These are phyloP conservation scores for Sicyos baderoa DNA, from an alignment of 306 rosid species.

Conservation along the genomic window DNA sequence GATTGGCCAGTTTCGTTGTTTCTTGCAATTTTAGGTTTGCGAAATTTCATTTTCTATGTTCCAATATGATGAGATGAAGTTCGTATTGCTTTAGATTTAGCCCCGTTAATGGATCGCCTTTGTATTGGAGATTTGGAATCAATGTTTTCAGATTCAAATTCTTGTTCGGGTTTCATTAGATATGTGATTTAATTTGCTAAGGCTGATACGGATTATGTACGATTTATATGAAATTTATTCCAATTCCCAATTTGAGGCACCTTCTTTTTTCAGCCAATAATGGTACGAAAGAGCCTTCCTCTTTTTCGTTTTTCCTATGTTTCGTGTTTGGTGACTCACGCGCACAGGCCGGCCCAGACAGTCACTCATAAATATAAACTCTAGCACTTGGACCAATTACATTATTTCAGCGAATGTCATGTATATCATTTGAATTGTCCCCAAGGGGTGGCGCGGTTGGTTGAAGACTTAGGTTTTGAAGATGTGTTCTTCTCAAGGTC, in stretches of 20 bases:
- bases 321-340: conserved; percentile 11
- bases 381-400: conserved; percentile 7
- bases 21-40: too few relatives aligned
- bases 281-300: not conserved
- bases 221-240: not conserved
- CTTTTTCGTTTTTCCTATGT: conserved; percentile 3
- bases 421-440: not conserved
- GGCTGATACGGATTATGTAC: not conserved
- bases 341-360: too few relatives aligned
- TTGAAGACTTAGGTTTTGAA: too few relatives aligned
- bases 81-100: conserved; percentile 4
- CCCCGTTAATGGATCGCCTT: not conserved
- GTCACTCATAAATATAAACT: too few relatives aligned
- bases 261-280: not conserved
- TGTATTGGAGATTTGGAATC: not conserved
- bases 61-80: too few relatives aligned
- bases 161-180: not conserved
- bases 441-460: too few relatives aligned
- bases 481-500: too few relatives aligned
- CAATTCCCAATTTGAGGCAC: not conserved
- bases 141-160: not conserved
- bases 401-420: not conserved
- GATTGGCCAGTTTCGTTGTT: too few relatives aligned
- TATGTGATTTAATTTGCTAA: not conserved
- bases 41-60: too few relatives aligned